Evolutionary conservation across 495 filamentous ascomycete species (phyloP).

Genomic region (Parathielavia appendiculata): DNA sequence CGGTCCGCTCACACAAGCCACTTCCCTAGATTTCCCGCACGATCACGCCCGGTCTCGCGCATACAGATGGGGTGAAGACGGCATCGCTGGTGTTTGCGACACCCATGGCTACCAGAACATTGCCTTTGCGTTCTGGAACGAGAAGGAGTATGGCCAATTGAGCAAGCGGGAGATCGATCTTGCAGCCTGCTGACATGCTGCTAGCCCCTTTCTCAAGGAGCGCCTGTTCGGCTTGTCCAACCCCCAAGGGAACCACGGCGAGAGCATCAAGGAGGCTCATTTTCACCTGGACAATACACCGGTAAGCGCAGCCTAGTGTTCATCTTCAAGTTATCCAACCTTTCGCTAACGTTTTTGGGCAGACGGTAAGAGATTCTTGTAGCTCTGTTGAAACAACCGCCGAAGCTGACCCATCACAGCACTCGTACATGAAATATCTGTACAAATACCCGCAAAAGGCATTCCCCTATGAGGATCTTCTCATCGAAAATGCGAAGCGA

Average conservation of each 20-base stretch:
- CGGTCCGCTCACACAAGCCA: slow-evolving; percentile 9
- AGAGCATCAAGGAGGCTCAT: slow-evolving; percentile 92
- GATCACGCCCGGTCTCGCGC: slow-evolving; percentile 82
- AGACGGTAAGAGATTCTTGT: slow-evolving; percentile 39
- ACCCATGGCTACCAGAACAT: slow-evolving; percentile 86
- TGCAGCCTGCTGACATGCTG: slow-evolving; percentile 9
- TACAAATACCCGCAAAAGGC: slow-evolving; percentile 93
- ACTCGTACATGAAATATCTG: slow-evolving; percentile 98
- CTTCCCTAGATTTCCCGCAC: slow-evolving; percentile 73
- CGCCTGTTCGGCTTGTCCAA: slow-evolving; percentile 91
- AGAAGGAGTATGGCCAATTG: slow-evolving; percentile 65
- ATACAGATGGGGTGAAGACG: slow-evolving; percentile 94
- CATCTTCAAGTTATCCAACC: background rate
- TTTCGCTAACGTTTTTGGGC: slow-evolving; percentile 22
- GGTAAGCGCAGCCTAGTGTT: slow-evolving; percentile 28
- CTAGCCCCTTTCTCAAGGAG: slow-evolving; percentile 86
- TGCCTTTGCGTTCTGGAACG: slow-evolving; percentile 96
- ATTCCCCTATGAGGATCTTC: slow-evolving; percentile 85
- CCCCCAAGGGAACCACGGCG: slow-evolving; percentile 92
- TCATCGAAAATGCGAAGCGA: slow-evolving; percentile 75
- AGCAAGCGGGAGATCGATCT: no score
- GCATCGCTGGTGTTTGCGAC: slow-evolving; percentile 93
- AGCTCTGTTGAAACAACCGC: background rate
- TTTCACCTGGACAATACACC: slow-evolving; percentile 96
- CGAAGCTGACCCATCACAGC: slow-evolving; percentile 45